Evolutionary conservation across 108 stramenopile species (phyloP).

Genomic region (Chaetoceros tenuissimus): DNA sequence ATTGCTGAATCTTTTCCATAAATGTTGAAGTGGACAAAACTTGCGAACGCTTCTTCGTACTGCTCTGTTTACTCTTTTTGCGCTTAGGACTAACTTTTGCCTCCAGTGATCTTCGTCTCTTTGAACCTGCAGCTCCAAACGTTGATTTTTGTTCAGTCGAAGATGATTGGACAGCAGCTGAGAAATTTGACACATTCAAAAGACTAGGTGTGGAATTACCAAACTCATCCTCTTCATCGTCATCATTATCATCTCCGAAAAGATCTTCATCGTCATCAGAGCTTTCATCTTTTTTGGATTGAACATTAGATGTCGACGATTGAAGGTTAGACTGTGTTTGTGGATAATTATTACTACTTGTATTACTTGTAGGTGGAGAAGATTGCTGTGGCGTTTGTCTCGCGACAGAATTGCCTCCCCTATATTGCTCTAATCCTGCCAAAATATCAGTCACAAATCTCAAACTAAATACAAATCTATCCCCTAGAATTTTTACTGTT

Average conservation of each 20-base stretch:
- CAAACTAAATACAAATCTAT: conserved; percentile 61
- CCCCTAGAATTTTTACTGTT: conserved; percentile 83
- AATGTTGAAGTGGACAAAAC: not conserved
- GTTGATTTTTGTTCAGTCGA: conserved; percentile 24
- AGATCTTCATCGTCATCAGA: conserved; percentile 21
- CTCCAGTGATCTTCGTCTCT: conserved; percentile 36
- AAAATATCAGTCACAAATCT: conserved; percentile 72
- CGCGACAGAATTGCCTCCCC: conserved; percentile 15
- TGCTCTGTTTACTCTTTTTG: not conserved
- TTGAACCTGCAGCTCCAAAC: conserved; percentile 12
- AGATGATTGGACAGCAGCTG: conserved; percentile 27
- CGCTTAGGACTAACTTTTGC: not conserved
- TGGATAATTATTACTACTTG: not conserved
- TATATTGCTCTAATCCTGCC: conserved; percentile 53
- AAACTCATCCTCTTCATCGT: conserved; percentile 1
- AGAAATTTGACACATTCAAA: conserved; percentile 33
- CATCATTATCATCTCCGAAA: conserved; percentile 11
- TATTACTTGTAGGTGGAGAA: conserved; percentile 3
- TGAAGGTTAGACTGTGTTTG: not conserved
- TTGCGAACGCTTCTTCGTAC: not conserved
- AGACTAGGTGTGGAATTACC: conserved; percentile 26
- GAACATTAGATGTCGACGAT: conserved; percentile 7
- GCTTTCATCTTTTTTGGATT: conserved; percentile 32
- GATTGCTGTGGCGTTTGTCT: not conserved
- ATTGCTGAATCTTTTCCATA: not conserved